These are phyloP conservation scores for Blastobotrys niveus DNA, from an alignment of 1,139 yeast genomes.

Conservation along the genomic window DNA sequence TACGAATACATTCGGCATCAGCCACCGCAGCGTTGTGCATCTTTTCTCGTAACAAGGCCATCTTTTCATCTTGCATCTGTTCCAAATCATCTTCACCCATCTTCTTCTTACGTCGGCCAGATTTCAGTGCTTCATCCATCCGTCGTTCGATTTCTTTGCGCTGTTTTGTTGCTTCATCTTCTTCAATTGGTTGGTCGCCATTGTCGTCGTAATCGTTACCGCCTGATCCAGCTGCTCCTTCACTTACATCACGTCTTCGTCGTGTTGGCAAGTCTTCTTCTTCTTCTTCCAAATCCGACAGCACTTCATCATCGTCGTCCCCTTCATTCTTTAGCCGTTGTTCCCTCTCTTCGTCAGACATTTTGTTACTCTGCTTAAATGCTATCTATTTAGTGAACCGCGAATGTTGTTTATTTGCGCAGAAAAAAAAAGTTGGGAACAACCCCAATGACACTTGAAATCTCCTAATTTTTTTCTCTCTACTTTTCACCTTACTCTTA, in stretches of 20 bases:
- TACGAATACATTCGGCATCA: constrained; percentile 73
- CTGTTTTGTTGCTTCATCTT: constrained; percentile 46
- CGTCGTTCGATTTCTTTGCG: constrained; percentile 76
- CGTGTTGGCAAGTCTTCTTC: constrained; percentile 32
- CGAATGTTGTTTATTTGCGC: no score
- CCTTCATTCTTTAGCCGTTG: constrained; percentile 22
- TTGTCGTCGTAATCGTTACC: constrained; percentile 17
- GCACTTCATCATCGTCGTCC: constrained; percentile 33
- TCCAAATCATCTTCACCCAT: constrained; percentile 88
- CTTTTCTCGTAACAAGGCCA: constrained; percentile 71
- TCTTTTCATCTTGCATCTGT: constrained; percentile 88
- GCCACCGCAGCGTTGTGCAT: constrained; percentile 92
- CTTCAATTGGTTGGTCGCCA: constrained; percentile 29
- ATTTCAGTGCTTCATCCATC: constrained; percentile 70
- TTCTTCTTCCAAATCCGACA: constrained; percentile 39
- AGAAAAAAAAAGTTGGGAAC: no score
- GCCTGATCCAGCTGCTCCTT: constrained; percentile 16
- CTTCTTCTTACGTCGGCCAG: constrained; percentile 44
- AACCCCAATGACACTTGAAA: no score
- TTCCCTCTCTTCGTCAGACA: no score
- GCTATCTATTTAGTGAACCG: no score
- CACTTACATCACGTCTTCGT: constrained; percentile 16
- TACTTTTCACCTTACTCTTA: background rate
- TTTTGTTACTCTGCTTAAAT: no score
- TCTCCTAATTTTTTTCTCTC: background rate